Evolutionary conservation across 2,329 filamentous ascomycete species (phyloP).

Genomic region (Aspergillus aculeatinus): DNA sequence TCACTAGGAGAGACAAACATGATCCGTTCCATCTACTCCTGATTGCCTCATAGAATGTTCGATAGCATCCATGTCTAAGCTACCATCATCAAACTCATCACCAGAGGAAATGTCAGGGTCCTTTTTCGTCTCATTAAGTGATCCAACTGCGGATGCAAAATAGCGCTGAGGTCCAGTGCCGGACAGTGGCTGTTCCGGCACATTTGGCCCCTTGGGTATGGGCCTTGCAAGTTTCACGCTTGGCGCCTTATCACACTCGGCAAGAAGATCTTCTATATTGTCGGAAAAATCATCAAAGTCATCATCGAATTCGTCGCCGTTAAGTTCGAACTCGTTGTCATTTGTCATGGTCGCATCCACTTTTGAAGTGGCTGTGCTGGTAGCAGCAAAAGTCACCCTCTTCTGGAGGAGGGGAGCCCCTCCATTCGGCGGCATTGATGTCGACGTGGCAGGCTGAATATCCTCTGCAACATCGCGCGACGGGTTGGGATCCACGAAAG

Average conservation of each 20-base stretch:
- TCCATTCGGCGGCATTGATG: neutral
- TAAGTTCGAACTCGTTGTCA: conserved; percentile 5
- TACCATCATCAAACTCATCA: conserved; percentile 71
- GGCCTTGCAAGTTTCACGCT: conserved; percentile 14
- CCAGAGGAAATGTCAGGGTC: conserved; percentile 49
- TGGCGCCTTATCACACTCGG: conserved; percentile 52
- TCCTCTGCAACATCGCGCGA: neutral
- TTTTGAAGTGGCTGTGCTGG: neutral
- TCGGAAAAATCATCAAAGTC: conserved; percentile 63
- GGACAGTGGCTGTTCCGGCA: conserved; percentile 16
- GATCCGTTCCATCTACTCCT: conserved; percentile 70
- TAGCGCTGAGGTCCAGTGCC: neutral
- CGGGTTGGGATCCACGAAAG: conserved; percentile 23
- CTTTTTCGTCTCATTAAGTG: conserved; percentile 15
- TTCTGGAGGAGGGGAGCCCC: neutral
- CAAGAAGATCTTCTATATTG: conserved; percentile 59
- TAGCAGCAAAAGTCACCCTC: neutral
- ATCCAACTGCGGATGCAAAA: neutral
- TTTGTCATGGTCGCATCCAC: neutral
- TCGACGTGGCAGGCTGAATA: neutral
- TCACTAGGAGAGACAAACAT: conserved; percentile 54
- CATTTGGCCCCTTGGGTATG: conserved; percentile 16
- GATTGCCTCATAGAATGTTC: conserved; percentile 60
- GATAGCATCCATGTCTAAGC: conserved; percentile 62
- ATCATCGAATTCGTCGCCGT: conserved; percentile 64